phyloP scores from a whole-genome alignment of 176 grass and related monocot genomes.

The Melocanna baccifera region DNA sequence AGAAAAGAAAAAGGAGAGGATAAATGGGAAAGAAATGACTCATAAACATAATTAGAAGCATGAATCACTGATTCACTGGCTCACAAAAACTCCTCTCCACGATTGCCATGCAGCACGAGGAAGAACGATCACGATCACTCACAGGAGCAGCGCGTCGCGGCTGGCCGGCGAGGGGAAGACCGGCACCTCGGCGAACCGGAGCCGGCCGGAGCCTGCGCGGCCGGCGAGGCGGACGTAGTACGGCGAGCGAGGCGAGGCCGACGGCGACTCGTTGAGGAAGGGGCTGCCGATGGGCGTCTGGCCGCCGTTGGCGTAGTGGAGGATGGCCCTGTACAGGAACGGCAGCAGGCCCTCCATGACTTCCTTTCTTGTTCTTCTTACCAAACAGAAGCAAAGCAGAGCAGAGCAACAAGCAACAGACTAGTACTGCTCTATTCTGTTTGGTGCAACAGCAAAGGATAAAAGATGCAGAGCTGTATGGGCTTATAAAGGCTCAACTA shows the following conservation, averaged over 20 bases:
- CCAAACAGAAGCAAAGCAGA: not conserved
- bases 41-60: not conserved
- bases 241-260: conserved; percentile 8
- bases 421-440: not conserved
- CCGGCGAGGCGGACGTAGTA: conserved; percentile 41
- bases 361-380: not conserved
- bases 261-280: conserved; percentile 44
- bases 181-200: not conserved
- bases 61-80: not conserved
- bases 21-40: not conserved
- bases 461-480: not conserved
- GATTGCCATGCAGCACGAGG: not conserved
- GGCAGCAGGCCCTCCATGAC: conserved; percentile 63
- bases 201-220: conserved; percentile 13
- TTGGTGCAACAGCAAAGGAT: not conserved
- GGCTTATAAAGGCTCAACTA: not conserved
- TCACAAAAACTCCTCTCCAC: not conserved
- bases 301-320: conserved; percentile 40
- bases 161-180: conserved; percentile 12
- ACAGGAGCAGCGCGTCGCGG: conserved; percentile 19
- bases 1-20: not conserved
- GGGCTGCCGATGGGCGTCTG: conserved; percentile 30
- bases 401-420: not conserved
- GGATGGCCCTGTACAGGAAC: conserved; percentile 58
- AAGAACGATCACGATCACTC: not conserved